Base-by-base conservation (phyloP, 345 rosid species). In the Arabidopsis arenosa region DNA sequence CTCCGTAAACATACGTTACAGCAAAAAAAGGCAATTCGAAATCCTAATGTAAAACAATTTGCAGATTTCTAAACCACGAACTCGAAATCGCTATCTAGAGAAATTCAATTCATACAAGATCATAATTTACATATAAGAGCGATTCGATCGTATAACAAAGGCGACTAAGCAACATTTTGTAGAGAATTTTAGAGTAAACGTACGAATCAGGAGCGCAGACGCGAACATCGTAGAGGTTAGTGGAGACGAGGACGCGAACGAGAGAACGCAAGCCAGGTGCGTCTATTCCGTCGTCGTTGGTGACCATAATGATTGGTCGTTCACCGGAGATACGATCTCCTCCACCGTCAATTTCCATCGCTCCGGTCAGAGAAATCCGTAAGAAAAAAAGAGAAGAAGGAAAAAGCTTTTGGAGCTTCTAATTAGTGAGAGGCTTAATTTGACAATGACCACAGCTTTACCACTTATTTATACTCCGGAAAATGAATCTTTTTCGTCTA, bases 151-250 rank as follows among this genome's bases (percentile, higher is more conserved):
- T 30, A 58, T 2, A 47, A 13, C 15, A 8, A 37, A 51, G 21
- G n/a, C 18, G 33, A 55, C 28, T 68, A 6, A 48, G 69, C 32
- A 53, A 48, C 39, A 66, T 67, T 72, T 55, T 23, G 2, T 23
- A 23, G 26, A 23, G 26, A 23, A 1, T 23, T 23, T 1, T 11
- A 51, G 49, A 68, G 66, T 12, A 47, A 52, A 74, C 89, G 54
- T 87, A 94, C 97, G 92, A 85, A 75, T 87, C 93, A 53, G 98
- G 97, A 5, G 98, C 96, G 80, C 97, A 94, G 56, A 94, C 96
- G 13, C 82, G 87, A 70, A 94, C 89, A 4, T 62, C 49, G 85
- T 79, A 92, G 75, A 81, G 86, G 67, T 81, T 66, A 76, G 90
- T 64, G 56, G 98, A 74, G 86, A 89, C 84, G 15, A 94, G 91